Evolutionary conservation across 805 yeast genomes (phyloP).

Genomic region (Saccharomyces paradoxus): DNA sequence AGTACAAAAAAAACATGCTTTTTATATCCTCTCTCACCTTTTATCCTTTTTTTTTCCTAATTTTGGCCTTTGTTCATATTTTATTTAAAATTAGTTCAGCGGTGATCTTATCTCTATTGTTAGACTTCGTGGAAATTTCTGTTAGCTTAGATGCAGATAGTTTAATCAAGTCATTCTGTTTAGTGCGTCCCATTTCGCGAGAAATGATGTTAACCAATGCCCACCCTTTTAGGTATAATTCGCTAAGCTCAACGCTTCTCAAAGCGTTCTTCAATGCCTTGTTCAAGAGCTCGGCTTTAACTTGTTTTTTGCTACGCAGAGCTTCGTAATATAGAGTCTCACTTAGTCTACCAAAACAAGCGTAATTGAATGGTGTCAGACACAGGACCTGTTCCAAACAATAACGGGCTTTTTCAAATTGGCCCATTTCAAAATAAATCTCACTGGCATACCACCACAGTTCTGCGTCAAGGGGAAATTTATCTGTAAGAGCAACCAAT

Average conservation of each 20-base stretch:
- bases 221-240: conserved; percentile 66
- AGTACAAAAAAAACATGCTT: conserved; percentile 23
- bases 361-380: conserved; percentile 45
- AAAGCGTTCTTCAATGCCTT: conserved; percentile 42
- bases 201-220: conserved; percentile 45
- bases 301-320: conserved; percentile 6
- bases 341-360: conserved; percentile 25
- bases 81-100: conserved; percentile 29
- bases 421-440: conserved; percentile 51
- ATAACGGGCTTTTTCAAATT: conserved; percentile 57
- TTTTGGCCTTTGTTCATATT: conserved; percentile 34
- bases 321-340: conserved; percentile 20
- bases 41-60: conserved; percentile 36
- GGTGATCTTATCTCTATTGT: conserved; percentile 32
- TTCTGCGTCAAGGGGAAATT: conserved; percentile 61
- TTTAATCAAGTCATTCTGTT: conserved; percentile 27
- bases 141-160: conserved; percentile 34
- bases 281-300: conserved; percentile 8
- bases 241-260: conserved; percentile 71
- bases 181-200: conserved; percentile 16
- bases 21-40: not conserved
- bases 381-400: conserved; percentile 64
- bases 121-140: conserved; percentile 25
- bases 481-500: conserved; percentile 20
- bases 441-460: conserved; percentile 73